Percentiles rank a stretch among this genome's conserved stretches.
Evolutionary conservation across 495 filamentous ascomycete species (phyloP).

Genomic region (Aspergillus carlsbadensis): DNA sequence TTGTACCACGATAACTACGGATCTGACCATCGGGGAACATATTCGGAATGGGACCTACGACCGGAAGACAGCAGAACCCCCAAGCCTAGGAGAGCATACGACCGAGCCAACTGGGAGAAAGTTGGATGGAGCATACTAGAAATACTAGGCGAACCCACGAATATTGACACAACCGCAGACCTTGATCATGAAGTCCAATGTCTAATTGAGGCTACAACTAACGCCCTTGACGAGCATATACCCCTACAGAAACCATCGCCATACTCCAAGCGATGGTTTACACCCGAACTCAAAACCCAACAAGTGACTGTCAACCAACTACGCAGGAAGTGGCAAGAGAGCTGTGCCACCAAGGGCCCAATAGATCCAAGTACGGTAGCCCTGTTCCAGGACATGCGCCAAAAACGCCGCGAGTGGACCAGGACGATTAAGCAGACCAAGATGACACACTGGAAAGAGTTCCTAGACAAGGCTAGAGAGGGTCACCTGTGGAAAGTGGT

Average conservation of each 20-base stretch:
- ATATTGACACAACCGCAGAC: constrained; percentile 13
- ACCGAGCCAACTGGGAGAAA: constrained; percentile 26
- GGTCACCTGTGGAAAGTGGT: constrained; percentile 25
- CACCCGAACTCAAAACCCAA: constrained; percentile 20
- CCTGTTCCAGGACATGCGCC: constrained; percentile 9
- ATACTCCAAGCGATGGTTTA: constrained; percentile 29
- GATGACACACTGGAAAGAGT: constrained; percentile 18
- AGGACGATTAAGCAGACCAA: constrained; percentile 21
- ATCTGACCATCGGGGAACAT: constrained; percentile 17
- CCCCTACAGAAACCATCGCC: constrained; percentile 15
- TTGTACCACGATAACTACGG: constrained; percentile 23
- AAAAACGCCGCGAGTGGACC: constrained; percentile 18
- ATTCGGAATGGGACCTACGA: constrained; percentile 23
- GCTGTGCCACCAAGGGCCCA: constrained; percentile 11
- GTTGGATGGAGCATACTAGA: too few species aligned
- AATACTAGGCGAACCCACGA: constrained; percentile 15
- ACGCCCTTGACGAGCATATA: constrained; percentile 13
- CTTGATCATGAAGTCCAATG: not conserved
- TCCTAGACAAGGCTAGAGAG: constrained; percentile 23
- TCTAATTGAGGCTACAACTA: too few species aligned
- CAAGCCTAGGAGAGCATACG: constrained; percentile 22
- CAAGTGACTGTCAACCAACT: constrained; percentile 19
- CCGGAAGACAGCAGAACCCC: constrained; percentile 2
- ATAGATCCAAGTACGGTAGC: not conserved
- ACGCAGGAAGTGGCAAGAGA: constrained; percentile 19